These are phyloP conservation scores for Ambrosia artemisiifolia DNA, from an alignment of 129 eudicot genomes.

Conservation along the genomic window DNA sequence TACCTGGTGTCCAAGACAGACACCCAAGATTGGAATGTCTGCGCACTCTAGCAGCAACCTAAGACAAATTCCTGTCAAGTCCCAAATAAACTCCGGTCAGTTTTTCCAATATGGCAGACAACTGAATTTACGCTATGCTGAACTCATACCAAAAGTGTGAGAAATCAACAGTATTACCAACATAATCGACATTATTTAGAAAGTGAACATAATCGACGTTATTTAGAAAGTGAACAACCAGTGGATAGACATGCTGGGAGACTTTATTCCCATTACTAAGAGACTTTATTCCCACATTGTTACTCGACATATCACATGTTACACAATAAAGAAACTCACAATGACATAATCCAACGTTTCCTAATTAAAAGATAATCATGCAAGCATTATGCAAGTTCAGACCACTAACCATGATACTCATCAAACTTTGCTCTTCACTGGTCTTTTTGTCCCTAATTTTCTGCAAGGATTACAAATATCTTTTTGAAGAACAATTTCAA, in stretches of 20 bases:
- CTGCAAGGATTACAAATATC: no score
- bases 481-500: no score
- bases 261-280: neutral
- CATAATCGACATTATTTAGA: no score
- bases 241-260: neutral
- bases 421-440: no score
- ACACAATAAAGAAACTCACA: neutral
- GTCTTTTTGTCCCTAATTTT: no score
- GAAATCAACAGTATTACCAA: neutral
- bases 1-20: conserved; percentile 99
- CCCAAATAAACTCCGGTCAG: conserved; percentile 10
- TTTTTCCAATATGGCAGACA: neutral
- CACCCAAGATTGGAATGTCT: conserved; percentile 95
- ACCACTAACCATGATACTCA: no score
- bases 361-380: no score
- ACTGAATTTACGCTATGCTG: no score
- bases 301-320: conserved; percentile 12
- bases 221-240: conserved; percentile 7
- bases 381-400: no score
- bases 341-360: no score
- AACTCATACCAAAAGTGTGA: neutral
- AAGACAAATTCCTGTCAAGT: conserved; percentile 71
- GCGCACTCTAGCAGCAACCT: conserved; percentile 74
- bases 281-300: neutral
- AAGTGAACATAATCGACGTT: no score